phyloP scores from a whole-genome alignment of 371 early-diverging fungal species.

The Mucor sp. region DNA sequence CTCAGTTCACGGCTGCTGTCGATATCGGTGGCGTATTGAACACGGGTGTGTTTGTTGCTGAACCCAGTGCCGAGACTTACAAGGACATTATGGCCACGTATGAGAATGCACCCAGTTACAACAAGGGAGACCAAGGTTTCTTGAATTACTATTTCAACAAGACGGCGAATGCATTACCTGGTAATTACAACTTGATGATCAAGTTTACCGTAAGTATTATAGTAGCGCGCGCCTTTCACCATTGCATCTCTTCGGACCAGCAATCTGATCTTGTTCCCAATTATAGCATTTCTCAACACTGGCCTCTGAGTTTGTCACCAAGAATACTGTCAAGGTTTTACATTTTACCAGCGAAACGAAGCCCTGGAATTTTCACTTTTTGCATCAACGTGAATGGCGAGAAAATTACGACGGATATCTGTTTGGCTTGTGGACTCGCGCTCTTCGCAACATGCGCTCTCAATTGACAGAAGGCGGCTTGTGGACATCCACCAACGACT shows the following conservation, averaged over 20 bases:
- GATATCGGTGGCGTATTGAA: slow-evolving; percentile 42
- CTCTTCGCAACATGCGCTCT: slow-evolving; percentile 11
- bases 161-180: slow-evolving; percentile 25
- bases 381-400: slow-evolving; percentile 34
- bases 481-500: background rate
- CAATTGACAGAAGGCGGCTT: slow-evolving; percentile 11
- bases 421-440: slow-evolving; percentile 32
- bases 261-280: background rate
- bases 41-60: slow-evolving; percentile 41
- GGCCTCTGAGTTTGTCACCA: slow-evolving; percentile 19
- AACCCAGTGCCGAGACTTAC: slow-evolving; percentile 30
- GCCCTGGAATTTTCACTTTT: slow-evolving; percentile 40
- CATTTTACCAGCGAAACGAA: slow-evolving; percentile 44
- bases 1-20: slow-evolving; percentile 33
- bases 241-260: background rate
- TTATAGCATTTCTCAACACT: slow-evolving; percentile 29
- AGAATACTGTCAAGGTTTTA: slow-evolving; percentile 30
- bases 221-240: background rate
- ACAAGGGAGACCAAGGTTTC: slow-evolving; percentile 42
- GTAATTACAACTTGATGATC: slow-evolving; percentile 38
- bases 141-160: slow-evolving; percentile 39
- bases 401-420: slow-evolving; percentile 37
- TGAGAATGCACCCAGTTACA: slow-evolving; percentile 34
- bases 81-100: slow-evolving; percentile 29
- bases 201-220: slow-evolving; percentile 40